Base-by-base conservation (phyloP, 1,284 basidiomycete genomes). In the Moesziomyces sp. region DNA sequence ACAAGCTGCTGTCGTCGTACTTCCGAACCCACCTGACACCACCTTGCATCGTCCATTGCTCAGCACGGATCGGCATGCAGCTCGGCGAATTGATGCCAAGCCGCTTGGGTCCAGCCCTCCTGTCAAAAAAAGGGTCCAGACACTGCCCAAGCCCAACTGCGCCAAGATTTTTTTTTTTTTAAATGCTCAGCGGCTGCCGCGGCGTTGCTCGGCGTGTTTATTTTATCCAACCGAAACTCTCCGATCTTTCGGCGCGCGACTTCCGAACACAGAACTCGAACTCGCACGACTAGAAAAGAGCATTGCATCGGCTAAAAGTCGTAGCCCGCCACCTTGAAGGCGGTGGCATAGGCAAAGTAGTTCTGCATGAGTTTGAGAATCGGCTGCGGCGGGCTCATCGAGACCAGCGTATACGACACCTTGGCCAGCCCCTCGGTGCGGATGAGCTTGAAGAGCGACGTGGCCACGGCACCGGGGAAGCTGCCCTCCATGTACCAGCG, bases 351-450 rank as follows among this genome's bases (percentile, higher is more conserved):
- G 2, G 73, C 73, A 56, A 75, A 71, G 46, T 75, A 75, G 42
- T 75, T 70, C 46, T 74, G 66, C 66, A 69, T 80, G 49, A 81
- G 58, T 42, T 64, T 53, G 30, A 79, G 64, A 30, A 80, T 77
- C 28, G 73, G 60, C 38, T 61, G 58, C 1, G 76, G 81, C 5
- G 83, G 81, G 24, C 77, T 71, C 92, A 97, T 96, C 81, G 93
- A 96, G 55, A 97, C 86, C 26, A 99, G 86, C 11, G 94, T 96
- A 83, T 95, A 97, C 53, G 91, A 89, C 64, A 98, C 94, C 86
- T 99, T 99, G 57, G 90, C 91, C 74, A 95, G 91, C 0, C 97
- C 97, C 77, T 98, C 94, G n/a, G 92, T 89, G 82, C 91, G 90
- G 16, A 95, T 94, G 18, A 99, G 87, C 85, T 94, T 94, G 89